Percentiles rank a stretch among this genome's conserved stretches.
Conservation (phyloP, 2,329 filamentous ascomycete species). For the Beauveria caledonica region DNA sequence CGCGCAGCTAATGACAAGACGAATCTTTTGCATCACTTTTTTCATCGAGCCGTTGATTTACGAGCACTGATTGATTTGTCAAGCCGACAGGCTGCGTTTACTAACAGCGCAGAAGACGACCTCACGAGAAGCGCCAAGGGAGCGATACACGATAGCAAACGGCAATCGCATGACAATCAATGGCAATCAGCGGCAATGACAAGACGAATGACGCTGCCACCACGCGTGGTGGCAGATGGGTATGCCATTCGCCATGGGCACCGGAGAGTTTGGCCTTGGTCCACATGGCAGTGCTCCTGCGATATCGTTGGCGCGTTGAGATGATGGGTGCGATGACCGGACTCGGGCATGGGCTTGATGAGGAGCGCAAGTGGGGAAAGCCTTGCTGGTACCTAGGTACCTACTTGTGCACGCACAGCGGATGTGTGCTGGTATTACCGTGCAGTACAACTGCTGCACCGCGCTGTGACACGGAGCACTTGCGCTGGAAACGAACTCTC, state of each 20-base stretch:
- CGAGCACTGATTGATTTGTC: not conserved
- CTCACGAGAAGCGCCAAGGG: not conserved
- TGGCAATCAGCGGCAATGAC: not conserved
- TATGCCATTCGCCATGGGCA: conserved; percentile 1
- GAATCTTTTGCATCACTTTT: not conserved
- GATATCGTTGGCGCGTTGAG: conserved; percentile 8
- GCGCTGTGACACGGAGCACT: not conserved
- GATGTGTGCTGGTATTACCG: not conserved
- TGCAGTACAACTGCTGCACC: not conserved
- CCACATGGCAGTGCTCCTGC: conserved; percentile 7
- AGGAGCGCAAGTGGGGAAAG: not conserved
- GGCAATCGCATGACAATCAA: not conserved
- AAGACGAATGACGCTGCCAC: not conserved
- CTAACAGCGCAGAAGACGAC: not conserved
- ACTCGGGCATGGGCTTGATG: not conserved
- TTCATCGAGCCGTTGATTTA: not conserved
- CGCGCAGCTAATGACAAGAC: conserved; percentile 2
- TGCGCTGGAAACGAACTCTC: not conserved
- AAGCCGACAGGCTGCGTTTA: not conserved
- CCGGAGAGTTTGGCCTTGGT: conserved; percentile 6
- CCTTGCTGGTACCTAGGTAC: not conserved
- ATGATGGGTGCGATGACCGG: not conserved
- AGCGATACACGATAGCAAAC: not conserved
- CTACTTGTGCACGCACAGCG: not conserved
- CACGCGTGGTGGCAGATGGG: not conserved